These are phyloP conservation scores for Takakia lepidozioides DNA, from an alignment of 225 moss, liverwort and hornwort species.

Conservation along the genomic window DNA sequence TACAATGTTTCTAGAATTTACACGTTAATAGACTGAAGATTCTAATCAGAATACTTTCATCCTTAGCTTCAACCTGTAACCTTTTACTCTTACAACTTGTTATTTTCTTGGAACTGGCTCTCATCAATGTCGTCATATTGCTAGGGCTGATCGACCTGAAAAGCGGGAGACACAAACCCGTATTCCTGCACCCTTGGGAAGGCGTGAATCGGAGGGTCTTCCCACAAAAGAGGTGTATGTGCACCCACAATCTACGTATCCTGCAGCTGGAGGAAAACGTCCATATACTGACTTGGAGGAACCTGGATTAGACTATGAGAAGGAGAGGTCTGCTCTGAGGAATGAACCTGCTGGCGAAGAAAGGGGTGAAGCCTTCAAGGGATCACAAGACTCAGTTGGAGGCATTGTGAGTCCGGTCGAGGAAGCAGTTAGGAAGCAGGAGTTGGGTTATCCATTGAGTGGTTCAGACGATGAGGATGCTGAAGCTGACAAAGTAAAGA, in stretches of 20 bases:
- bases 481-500: constrained; percentile 19
- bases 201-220: constrained; percentile 36
- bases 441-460: constrained; percentile 28
- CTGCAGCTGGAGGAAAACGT: constrained; percentile 46
- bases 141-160: constrained; percentile 49
- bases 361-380: constrained; percentile 20
- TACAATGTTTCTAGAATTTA: too few relatives aligned
- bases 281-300: constrained; percentile 55
- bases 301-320: constrained; percentile 18
- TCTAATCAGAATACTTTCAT: too few relatives aligned
- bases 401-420: constrained; percentile 26
- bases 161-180: constrained; percentile 48
- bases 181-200: constrained; percentile 23
- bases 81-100: too few relatives aligned
- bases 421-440: constrained; percentile 38
- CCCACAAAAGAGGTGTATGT: constrained; percentile 33
- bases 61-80: too few relatives aligned
- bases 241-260: constrained; percentile 30
- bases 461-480: constrained; percentile 52
- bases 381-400: constrained; percentile 24
- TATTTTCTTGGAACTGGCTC: too few relatives aligned
- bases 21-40: too few relatives aligned
- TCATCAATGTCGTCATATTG: too few relatives aligned
- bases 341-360: constrained; percentile 37
- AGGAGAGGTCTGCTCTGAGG: constrained; percentile 32